Evolutionary conservation across 2,329 filamentous ascomycete species (phyloP).

Genomic region (Arthrobotrys musiformis): DNA sequence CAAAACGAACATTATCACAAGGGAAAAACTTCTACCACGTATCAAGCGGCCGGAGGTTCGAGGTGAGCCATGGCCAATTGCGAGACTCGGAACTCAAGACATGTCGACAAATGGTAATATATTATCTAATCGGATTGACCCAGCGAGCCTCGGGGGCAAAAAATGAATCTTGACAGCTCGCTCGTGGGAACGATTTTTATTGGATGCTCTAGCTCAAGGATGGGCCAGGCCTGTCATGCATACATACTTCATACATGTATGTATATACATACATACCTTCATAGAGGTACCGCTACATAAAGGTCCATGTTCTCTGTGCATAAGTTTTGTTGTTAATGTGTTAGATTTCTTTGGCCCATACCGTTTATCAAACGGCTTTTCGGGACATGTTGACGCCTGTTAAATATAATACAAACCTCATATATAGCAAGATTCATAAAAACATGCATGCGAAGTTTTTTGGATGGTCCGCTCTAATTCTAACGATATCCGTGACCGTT

Average conservation of each 20-base stretch:
- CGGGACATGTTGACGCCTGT: not conserved
- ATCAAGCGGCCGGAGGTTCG: not conserved
- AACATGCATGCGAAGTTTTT: not conserved
- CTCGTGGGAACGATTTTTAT: constrained; percentile 14
- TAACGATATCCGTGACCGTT: not conserved
- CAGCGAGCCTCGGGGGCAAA: not conserved
- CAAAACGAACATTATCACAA: not conserved
- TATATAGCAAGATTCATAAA: not conserved
- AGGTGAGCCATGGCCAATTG: constrained; percentile 13
- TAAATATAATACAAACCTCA: not conserved
- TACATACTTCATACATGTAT: no score
- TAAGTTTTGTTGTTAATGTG: not conserved
- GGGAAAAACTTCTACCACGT: not conserved
- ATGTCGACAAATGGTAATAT: not conserved
- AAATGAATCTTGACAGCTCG: constrained; percentile 24
- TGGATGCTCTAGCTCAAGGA: constrained; percentile 1
- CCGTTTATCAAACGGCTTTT: constrained; percentile 19
- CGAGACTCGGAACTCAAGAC: not conserved
- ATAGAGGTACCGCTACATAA: not conserved
- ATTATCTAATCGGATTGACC: not conserved
- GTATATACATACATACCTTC: not conserved
- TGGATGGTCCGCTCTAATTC: not conserved
- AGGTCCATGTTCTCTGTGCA: not conserved
- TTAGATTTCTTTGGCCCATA: not conserved
- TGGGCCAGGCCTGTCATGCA: not conserved